Evolutionary conservation across 108 stramenopile species (phyloP), one percentile per base, ranked within the genome.

Genomic region (Cyclotella sp.): DNA sequence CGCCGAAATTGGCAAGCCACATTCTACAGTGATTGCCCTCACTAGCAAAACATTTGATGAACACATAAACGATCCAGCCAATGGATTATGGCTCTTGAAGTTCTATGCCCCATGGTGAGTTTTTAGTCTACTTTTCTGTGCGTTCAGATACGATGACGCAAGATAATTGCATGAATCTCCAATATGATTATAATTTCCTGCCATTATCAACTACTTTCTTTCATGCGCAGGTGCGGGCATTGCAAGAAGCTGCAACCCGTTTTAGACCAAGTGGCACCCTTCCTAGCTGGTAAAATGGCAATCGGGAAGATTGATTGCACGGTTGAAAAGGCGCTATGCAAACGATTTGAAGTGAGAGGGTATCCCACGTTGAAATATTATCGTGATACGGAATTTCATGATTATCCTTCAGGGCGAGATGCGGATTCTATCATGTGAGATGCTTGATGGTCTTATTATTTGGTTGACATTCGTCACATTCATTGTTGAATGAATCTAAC

Each of bases 231-330:
- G 83, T 89, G 86, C 60, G 89, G 86, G 0, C 85, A 91, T 61
- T 91, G 92, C 55, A 91, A 88, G 53, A 60, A 70, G 40, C 75
- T 93, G 54, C 86, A 87, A 4, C 90, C 93, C 0, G 79, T 90
- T 3, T 70, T 95, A 69, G 84, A 92, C 14, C n/a, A 79, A 24
- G 78, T 87, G 3, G 92, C 95, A 15, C 84, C 89, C 9, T 62
- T 74, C 18, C 11, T 93, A 29, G 66, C 80, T 18, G 92, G 91
- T 8, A 86, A 91, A 82, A 75, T 95, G 87, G 84, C 95, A 47
- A 92, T 95, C 71, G 95, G 92, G 0, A 93, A 85, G 47, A 81
- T 95, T 45, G 95, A 95, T 72, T 95, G 95, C 77, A 95, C 95
- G 4, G 27, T 46, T 6, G 84, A 92, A 52, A 91, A 88, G 62